These are phyloP conservation scores for Morella rubra DNA, from an alignment of 306 rosid species.

Conservation along the genomic window DNA sequence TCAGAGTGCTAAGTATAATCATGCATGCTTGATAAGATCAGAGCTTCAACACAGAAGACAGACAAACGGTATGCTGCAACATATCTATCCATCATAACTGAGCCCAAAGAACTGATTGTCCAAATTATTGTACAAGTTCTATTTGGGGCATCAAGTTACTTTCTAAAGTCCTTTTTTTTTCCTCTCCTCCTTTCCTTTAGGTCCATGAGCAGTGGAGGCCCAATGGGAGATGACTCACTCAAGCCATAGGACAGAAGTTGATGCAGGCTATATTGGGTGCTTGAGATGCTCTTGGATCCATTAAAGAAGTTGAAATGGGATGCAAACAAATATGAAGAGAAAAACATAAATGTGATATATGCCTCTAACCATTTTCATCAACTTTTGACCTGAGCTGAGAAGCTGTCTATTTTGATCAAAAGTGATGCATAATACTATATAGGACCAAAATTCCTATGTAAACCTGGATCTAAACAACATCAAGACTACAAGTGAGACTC, in stretches of 20 bases:
- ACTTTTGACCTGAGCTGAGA: background rate
- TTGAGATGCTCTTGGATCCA: background rate
- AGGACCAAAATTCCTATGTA: background rate
- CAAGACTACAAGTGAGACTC: background rate
- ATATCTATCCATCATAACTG: background rate
- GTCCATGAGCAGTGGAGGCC: background rate
- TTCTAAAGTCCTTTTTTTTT: background rate
- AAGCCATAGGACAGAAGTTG: background rate
- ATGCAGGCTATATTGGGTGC: background rate
- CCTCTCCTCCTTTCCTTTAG: background rate
- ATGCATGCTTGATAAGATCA: background rate
- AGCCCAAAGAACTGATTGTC: background rate
- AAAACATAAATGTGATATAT: no score
- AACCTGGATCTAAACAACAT: background rate
- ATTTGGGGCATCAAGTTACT: background rate
- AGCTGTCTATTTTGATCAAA: background rate
- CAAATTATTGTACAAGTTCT: background rate
- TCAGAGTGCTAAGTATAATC: background rate
- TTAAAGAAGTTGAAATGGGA: background rate
- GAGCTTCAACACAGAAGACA: slow-evolving; percentile 1
- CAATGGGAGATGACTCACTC: background rate
- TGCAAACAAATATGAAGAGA: background rate
- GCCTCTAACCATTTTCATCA: background rate
- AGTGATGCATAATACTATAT: background rate
- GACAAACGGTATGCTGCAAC: background rate